These are phyloP conservation scores for Crotalaria pallida DNA, from an alignment of 306 rosid genomes.

Conservation along the genomic window DNA sequence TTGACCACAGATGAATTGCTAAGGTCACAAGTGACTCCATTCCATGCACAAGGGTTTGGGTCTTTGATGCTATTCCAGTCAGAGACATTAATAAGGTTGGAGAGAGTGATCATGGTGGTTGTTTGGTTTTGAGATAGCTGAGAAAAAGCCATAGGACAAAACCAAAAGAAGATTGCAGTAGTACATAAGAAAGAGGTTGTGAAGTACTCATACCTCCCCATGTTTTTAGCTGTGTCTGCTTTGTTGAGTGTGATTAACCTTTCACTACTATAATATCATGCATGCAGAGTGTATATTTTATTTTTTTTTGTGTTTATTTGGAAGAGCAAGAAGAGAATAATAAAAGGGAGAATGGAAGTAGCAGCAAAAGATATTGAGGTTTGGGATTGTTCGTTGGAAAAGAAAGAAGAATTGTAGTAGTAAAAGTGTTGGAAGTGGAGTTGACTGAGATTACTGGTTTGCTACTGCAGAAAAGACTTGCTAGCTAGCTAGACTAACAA, in stretches of 20 bases:
- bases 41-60: conserved; percentile 63
- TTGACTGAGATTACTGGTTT: background rate
- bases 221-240: conserved; percentile 15
- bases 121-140: conserved; percentile 43
- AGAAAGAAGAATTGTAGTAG: background rate
- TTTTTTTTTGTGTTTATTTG: background rate
- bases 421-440: too few species aligned
- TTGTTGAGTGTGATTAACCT: background rate
- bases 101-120: conserved; percentile 38
- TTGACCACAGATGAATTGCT: conserved; percentile 25
- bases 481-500: too few species aligned
- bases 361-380: background rate
- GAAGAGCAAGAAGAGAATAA: conserved; percentile 8
- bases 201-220: conserved; percentile 39
- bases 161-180: conserved; percentile 22
- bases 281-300: background rate
- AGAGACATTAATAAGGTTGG: background rate
- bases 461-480: background rate
- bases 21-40: conserved; percentile 44
- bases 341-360: background rate
- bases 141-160: conserved; percentile 43
- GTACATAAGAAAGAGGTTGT: background rate
- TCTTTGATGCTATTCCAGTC: conserved; percentile 29
- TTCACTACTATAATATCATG: background rate
- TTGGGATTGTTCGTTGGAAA: background rate